Base-by-base conservation (phyloP, 176 grass and related monocot genomes). In the Carex cristatella region DNA sequence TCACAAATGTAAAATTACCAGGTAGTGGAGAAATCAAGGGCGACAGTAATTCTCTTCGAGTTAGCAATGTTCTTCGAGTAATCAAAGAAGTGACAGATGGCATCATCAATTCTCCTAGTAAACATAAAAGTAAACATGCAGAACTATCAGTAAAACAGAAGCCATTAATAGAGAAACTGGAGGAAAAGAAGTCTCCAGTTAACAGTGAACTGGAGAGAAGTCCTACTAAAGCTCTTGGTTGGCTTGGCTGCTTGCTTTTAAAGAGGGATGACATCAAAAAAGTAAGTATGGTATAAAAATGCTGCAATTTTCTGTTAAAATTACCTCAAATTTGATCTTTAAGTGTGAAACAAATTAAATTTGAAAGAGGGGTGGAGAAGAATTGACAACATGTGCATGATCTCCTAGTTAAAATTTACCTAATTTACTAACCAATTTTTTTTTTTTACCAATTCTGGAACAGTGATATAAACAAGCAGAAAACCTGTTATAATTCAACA, bases 21-120 rank as follows among this genome's bases (percentile, higher is more conserved):
- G 62, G 79, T 88, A 63, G 74, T 87, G 79, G 48, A 60, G 31
- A 44, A 78, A 81, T 53, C 27, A 59, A 85, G 10, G 72, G 86
- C 79, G 79, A 40, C 38, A 40, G 38, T 6, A 40, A 40, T 40
- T 40, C 38, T 40, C 38, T 40, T 40, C 38, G 38, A 40, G 78
- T 87, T 62, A 88, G 70, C 80, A 95, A 81, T 63, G 79, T 60
- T 90, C 89, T 91, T 59, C 86, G 85, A 85, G 70, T 65, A 78
- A 90, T 78, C 65, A 72, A 37, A 86, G 86, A 86, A 65, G 57
- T 44, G 74, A 83, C 81, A 69, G 83, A 85, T 69, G 92, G 81
- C 61, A 82, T 88, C 38, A 66, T 66, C 44, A 85, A 85, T 84
- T 87, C 89, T 91, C 28, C 64, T 81, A 72, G 83, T 83, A 35